These are phyloP conservation scores for Ocimum tenuiflorum DNA, from an alignment of 257 asterid species.

Conservation along the genomic window DNA sequence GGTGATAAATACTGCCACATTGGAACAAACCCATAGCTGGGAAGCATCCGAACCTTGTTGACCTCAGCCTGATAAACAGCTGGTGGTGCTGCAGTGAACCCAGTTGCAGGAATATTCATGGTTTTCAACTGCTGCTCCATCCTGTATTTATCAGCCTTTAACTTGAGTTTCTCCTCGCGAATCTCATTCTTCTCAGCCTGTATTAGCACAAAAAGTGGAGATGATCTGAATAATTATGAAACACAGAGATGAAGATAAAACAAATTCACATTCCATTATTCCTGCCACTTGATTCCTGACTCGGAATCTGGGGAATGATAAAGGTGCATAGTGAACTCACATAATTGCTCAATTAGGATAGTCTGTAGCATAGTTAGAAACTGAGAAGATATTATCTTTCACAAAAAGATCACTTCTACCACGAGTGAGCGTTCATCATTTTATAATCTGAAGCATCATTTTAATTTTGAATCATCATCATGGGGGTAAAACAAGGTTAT, in stretches of 20 bases:
- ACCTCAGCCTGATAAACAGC: slow-evolving; percentile 38
- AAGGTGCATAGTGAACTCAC: not conserved
- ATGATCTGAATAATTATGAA: not conserved
- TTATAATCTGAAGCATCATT: not conserved
- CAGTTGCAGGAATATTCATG: slow-evolving; percentile 33
- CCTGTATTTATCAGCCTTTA: slow-evolving; percentile 55
- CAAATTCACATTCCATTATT: not conserved
- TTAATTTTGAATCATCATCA: not conserved
- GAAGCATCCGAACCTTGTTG: slow-evolving; percentile 55
- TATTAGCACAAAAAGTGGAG: not conserved
- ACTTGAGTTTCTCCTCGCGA: slow-evolving; percentile 61
- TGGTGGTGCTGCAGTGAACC: slow-evolving; percentile 46
- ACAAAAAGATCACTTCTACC: too few species aligned
- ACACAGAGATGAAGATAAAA: not conserved
- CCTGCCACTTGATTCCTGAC: not conserved
- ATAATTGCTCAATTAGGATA: not conserved
- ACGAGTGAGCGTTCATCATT: not conserved
- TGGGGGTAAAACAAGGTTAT: not conserved
- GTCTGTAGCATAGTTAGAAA: not conserved
- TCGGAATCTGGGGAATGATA: not conserved
- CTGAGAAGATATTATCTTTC: not conserved
- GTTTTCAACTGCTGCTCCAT: slow-evolving; percentile 62
- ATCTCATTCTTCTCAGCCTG: slow-evolving; percentile 77
- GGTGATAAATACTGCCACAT: slow-evolving; percentile 79
- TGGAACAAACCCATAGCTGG: slow-evolving; percentile 59